Conservation (phyloP, 2,329 filamentous ascomycete genomes). For the Daldinia sp. region DNA sequence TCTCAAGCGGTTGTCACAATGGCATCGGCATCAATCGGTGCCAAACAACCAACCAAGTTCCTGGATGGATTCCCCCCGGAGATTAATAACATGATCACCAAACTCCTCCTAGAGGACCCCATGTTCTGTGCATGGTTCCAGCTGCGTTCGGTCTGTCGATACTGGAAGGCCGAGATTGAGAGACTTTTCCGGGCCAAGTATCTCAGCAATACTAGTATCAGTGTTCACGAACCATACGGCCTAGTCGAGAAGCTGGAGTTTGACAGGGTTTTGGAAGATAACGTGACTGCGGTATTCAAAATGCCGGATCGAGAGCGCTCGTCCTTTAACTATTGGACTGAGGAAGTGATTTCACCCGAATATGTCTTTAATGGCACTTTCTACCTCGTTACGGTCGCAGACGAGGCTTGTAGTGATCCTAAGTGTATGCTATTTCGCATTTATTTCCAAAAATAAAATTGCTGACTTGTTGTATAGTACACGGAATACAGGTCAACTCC, state of each 20-base stretch:
- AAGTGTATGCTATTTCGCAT: neutral
- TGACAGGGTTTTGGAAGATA: neutral
- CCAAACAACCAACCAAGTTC: too few relatives aligned
- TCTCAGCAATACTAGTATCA: neutral
- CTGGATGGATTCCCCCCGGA: neutral
- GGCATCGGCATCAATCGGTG: too few relatives aligned
- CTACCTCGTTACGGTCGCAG: neutral
- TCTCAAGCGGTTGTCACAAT: too few relatives aligned
- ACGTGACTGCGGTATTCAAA: neutral
- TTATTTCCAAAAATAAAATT: neutral
- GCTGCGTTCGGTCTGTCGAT: neutral
- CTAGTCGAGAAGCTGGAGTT: neutral
- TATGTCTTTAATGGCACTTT: accelerated
- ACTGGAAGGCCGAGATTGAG: conserved; percentile 13
- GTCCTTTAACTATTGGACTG: neutral
- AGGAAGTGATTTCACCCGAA: neutral
- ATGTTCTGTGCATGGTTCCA: neutral
- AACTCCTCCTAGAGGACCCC: neutral
- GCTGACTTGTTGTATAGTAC: neutral
- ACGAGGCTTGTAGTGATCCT: neutral
- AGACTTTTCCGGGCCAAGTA: neutral
- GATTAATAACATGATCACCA: neutral
- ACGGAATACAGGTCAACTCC: neutral
- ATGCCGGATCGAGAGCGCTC: neutral
- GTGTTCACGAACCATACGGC: neutral